Evolutionary conservation across 331 rosid genomes (phyloP), one percentile per base, ranked within the genome.

Genomic region (Malus hybrid): DNA sequence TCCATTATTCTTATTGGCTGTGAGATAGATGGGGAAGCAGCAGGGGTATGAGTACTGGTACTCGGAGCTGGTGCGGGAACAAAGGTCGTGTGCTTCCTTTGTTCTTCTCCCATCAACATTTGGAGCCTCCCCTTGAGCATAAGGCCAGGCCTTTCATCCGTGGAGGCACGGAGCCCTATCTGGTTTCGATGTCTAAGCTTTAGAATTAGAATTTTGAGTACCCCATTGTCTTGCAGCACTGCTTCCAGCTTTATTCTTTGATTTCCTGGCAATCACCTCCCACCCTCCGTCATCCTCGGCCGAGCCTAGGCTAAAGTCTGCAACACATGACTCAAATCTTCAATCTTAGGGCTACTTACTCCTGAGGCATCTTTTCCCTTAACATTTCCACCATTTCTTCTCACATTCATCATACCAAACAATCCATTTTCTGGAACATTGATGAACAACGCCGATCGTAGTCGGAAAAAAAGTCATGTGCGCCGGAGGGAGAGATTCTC

Each of bases 201-300:
- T 87, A 39, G 87, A 78, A 76, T 76, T 80, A 69, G 84, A 75
- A 85, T 73, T 78, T 52, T 78, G 87, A 32, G 86, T 22, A 71
- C 71, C 86, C 89, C 92, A 66, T 68, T 82, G 83, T 74, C 80
- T 91, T 63, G 89, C 80, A 82, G 96, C 80, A 80, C 83, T 86
- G 82, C 80, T 79, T 84, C 93, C 96, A 82, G 84, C 86, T 87
- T 71, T 91, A 85, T 88, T 87, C 86, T 87, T 93, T 3, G 96
- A 30, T 69, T 89, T 93, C 77, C 67, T 87, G 24, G 82, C 78
- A 83, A 68, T 75, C n/a, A 89, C 92, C 78, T 89, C 94, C 98
- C 96, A 93, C 11, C 81, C 62, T 6, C 96, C 96, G 58, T 85
- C 91, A 70, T 89, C 90, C 36, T 84, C 84, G 53, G 76, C 83